Evolutionary conservation across 345 rosid genomes (phyloP), one percentile per base, ranked within the genome.

Genomic region (Syzygium jambos): DNA sequence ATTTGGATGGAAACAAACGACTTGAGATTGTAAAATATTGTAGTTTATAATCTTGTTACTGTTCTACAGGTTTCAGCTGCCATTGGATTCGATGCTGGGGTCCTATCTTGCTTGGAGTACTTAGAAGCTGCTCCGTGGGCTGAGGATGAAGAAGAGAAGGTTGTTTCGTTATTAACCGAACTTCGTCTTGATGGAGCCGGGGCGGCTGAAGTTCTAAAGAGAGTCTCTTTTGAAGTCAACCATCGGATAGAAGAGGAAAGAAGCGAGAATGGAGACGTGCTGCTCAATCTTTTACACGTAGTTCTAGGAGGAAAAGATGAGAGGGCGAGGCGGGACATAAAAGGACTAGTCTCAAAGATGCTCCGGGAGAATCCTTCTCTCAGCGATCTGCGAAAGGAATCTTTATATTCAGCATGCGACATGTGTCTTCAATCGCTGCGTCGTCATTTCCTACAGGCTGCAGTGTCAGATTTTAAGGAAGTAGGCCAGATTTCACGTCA

Each of bases 101-200:
- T 98, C 53, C 87, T 96, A 61, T 96, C 98, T 86, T 98, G 99
- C 92, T 91, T 98, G 90, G 99, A 98, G 95, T 96, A 95, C 87
- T 93, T 98, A 78, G 99, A 98, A 93, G 99, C 99, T 51, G 99
- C 99, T 54, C 99, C 99, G 38, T 98, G 99, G 99, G 96, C 98
- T 16, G 99, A 98, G 93, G 99, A 96, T 85, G 99, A 98, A 94
- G 99, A 98, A 82, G 95, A 95, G 90, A 96, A 94, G 89, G 96
- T 98, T 84, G 98, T 98, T 80, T 91, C 98, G 1, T 86, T 96
- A 89, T 89, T 98, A 85, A 94, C 98, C 1, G 98, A 96, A 93
- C 94, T 98, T 52, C 95, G 90, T 15, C 97, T 96, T 86, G 99
- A 98, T 90, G 97, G 98, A 73, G 98, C 95, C 23, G 99, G 97